Percentiles rank a stretch among this genome's conserved stretches.
phyloP scores from a whole-genome alignment of 352 stramenopile species.

The Globisporangium polare region DNA sequence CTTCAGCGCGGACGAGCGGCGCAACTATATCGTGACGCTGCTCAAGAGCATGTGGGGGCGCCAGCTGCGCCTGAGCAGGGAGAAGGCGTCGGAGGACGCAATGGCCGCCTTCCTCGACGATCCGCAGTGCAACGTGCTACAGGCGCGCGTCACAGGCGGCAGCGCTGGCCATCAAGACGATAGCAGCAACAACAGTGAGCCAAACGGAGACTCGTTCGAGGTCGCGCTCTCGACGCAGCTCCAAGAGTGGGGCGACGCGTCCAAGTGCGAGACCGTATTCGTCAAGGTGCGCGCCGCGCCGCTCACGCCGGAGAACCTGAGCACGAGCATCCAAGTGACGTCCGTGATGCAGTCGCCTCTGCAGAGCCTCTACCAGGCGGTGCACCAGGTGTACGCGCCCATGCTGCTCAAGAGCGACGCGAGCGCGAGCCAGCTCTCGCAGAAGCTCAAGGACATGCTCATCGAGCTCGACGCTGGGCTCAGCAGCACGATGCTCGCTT shows the following conservation, averaged over 20 bases:
- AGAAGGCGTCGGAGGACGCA: constrained; percentile 42
- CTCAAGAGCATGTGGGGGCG: constrained; percentile 62
- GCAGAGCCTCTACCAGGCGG: constrained; percentile 71
- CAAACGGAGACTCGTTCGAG: not conserved
- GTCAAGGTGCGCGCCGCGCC: constrained; percentile 49
- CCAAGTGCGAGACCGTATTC: constrained; percentile 42
- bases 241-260: constrained; percentile 3
- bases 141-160: constrained; percentile 27
- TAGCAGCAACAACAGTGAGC: constrained; percentile 7
- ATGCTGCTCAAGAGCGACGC: constrained; percentile 57
- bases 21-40: constrained; percentile 53
- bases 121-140: constrained; percentile 49
- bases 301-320: constrained; percentile 69
- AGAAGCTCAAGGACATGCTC: constrained; percentile 80
- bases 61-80: constrained; percentile 28
- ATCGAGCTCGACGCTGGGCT: constrained; percentile 71
- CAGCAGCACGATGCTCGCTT: constrained; percentile 29
- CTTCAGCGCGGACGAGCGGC: constrained; percentile 36
- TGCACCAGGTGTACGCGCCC: constrained; percentile 83
- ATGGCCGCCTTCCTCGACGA: constrained; percentile 73
- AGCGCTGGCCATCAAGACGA: constrained; percentile 5
- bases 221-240: constrained; percentile 32
- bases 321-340: constrained; percentile 65
- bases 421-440: constrained; percentile 44
- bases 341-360: constrained; percentile 66